Evolutionary conservation across 2,329 filamentous ascomycete genomes (phyloP).

Genomic region (Paracoccidioides lutzii): DNA sequence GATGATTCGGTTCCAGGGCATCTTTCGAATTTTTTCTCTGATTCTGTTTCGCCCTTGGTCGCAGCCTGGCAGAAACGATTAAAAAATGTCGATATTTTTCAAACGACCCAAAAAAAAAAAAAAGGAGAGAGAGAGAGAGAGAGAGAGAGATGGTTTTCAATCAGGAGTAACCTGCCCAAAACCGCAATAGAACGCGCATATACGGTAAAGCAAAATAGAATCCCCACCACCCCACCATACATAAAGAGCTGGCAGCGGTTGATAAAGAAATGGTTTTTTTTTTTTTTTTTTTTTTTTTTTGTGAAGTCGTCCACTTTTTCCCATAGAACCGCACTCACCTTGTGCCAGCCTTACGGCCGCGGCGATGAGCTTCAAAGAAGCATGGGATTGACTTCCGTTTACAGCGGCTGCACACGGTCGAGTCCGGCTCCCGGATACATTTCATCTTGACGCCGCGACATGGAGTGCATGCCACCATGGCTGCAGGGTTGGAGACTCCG

Average conservation of each 20-base stretch:
- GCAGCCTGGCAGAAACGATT: constrained; percentile 6
- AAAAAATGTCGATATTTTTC: not conserved
- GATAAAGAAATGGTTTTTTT: too few relatives aligned
- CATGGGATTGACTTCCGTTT: constrained; percentile 27
- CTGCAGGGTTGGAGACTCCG: constrained; percentile 1
- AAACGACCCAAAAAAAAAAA: too few relatives aligned
- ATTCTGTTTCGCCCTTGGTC: constrained; percentile 11
- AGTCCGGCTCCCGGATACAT: constrained; percentile 17
- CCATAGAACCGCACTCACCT: constrained; percentile 14
- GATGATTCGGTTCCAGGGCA: not conserved
- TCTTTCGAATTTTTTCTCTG: constrained; percentile 1
- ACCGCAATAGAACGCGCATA: too few relatives aligned
- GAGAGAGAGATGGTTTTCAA: too few relatives aligned
- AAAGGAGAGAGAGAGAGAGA: too few relatives aligned
- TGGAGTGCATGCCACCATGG: constrained; percentile 21
- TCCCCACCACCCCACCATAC: not conserved
- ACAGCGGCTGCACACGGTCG: constrained; percentile 26
- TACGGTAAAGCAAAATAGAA: not conserved
- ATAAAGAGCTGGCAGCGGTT: too few relatives aligned
- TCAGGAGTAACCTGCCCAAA: too few relatives aligned
- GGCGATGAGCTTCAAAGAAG: constrained; percentile 28
- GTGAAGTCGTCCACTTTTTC: not conserved
- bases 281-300: too few relatives aligned
- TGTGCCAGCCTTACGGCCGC: constrained; percentile 27
- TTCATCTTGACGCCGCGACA: constrained; percentile 32